These are phyloP conservation scores for Kurtzmaniella fragi DNA, from an alignment of 805 yeast genomes.

Conservation along the genomic window DNA sequence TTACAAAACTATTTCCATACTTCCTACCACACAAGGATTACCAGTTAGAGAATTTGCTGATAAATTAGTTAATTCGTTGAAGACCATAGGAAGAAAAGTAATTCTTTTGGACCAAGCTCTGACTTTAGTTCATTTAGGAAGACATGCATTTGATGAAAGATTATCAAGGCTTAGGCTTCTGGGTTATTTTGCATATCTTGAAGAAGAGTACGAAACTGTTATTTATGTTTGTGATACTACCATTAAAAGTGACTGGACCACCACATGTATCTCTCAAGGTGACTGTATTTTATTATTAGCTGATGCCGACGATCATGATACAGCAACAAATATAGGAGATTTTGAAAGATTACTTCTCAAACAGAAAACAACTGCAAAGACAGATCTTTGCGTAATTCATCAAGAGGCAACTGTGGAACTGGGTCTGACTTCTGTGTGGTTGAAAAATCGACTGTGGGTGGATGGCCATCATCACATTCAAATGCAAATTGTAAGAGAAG, in stretches of 20 bases:
- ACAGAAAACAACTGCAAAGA: conserved; percentile 77
- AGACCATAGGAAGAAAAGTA: conserved; percentile 66
- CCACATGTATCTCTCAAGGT: conserved; percentile 89
- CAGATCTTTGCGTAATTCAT: conserved; percentile 81
- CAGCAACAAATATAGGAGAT: conserved; percentile 71
- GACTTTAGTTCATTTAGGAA: conserved; percentile 73
- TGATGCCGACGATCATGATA: conserved; percentile 61
- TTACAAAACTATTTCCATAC: conserved; percentile 77
- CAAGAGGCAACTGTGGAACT: conserved; percentile 78
- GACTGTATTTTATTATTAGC: conserved; percentile 90
- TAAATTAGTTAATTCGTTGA: conserved; percentile 64
- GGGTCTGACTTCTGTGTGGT: conserved; percentile 82
- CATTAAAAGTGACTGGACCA: conserved; percentile 81
- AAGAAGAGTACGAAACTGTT: conserved; percentile 83
- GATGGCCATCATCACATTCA: conserved; percentile 91
- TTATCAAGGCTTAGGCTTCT: conserved; percentile 79
- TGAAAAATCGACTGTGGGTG: conserved; percentile 83
- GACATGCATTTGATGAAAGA: conserved; percentile 83
- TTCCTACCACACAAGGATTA: conserved; percentile 76
- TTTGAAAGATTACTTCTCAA: conserved; percentile 74
- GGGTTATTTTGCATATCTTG: conserved; percentile 86
- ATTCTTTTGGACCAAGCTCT: conserved; percentile 81
- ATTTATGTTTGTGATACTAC: conserved; percentile 86
- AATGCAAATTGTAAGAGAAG: conserved; percentile 39
- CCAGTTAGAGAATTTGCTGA: conserved; percentile 86